phyloP scores from a whole-genome alignment of 768 basidiomycete genomes.

The Leucosporidium creatinivorum region DNA sequence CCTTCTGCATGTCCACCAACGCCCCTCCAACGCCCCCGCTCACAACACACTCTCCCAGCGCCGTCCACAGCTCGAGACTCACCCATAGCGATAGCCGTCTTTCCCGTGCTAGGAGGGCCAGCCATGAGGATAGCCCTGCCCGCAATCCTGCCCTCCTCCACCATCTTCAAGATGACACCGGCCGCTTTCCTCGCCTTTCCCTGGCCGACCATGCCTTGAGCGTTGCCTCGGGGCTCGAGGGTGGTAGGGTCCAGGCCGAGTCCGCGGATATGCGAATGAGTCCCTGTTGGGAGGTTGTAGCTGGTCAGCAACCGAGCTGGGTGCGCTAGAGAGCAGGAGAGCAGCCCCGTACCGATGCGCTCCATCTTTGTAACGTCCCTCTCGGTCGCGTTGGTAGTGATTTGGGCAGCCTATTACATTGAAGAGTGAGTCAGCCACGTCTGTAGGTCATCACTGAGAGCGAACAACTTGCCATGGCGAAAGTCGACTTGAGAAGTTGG shows the following conservation, averaged over 20 bases:
- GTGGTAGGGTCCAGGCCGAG: constrained; percentile 78
- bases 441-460: background rate
- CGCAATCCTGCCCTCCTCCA: constrained; percentile 89
- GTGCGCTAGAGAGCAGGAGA: background rate
- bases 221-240: constrained; percentile 77
- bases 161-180: constrained; percentile 96
- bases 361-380: background rate
- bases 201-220: constrained; percentile 97
- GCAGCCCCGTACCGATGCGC: background rate
- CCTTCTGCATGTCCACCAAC: too few species aligned
- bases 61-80: constrained; percentile 35
- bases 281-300: constrained; percentile 34
- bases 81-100: constrained; percentile 97
- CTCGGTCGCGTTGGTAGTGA: background rate
- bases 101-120: constrained; percentile 92
- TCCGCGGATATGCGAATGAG: constrained; percentile 77
- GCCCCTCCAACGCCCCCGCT: too few species aligned
- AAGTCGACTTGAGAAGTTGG: background rate
- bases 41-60: too few species aligned
- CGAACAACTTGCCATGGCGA: background rate
- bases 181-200: constrained; percentile 93
- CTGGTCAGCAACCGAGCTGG: too few species aligned
- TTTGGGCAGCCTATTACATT: background rate
- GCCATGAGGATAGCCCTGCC: constrained; percentile 95
- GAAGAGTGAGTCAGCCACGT: background rate